Conservation (phyloP, 1,139 yeast species). For the Sugiyamaella sp. region DNA sequence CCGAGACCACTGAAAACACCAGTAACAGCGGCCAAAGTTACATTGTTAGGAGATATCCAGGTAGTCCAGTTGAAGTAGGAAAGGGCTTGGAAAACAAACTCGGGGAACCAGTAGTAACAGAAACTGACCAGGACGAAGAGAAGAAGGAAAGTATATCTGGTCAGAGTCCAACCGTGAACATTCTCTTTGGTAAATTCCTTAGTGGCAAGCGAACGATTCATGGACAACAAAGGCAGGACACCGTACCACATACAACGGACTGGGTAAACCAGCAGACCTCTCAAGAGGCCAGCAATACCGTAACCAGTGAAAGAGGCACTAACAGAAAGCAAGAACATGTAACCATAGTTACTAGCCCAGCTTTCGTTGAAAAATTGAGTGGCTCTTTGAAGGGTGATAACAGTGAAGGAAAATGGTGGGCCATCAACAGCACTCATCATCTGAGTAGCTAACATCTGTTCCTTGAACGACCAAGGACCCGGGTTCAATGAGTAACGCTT, state of each 20-base stretch:
- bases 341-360: conserved; percentile 43
- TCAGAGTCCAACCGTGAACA: conserved; percentile 54
- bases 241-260: conserved; percentile 60
- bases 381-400: conserved; percentile 39
- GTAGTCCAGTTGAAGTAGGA: conserved; percentile 64
- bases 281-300: conserved; percentile 56
- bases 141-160: conserved; percentile 52
- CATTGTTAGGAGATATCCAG: conserved; percentile 61
- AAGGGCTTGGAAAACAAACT: conserved; percentile 53
- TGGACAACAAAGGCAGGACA: conserved; percentile 54
- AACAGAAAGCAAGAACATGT: conserved; percentile 54
- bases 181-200: conserved; percentile 46
- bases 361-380: conserved; percentile 36
- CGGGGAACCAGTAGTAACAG: conserved; percentile 59
- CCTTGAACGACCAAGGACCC: conserved; percentile 69
- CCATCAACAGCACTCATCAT: conserved; percentile 50
- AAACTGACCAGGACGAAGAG: conserved; percentile 46
- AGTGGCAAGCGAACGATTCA: conserved; percentile 55
- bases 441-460: conserved; percentile 63
- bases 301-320: conserved; percentile 61
- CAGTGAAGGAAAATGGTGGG: conserved; percentile 47
- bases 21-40: conserved; percentile 57
- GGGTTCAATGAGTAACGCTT: conserved; percentile 52
- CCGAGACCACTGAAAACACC: conserved; percentile 64
- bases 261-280: conserved; percentile 54